phyloP scores from a whole-genome alignment of 2,329 filamentous ascomycete species.

The Pezicula neosporulosa region DNA sequence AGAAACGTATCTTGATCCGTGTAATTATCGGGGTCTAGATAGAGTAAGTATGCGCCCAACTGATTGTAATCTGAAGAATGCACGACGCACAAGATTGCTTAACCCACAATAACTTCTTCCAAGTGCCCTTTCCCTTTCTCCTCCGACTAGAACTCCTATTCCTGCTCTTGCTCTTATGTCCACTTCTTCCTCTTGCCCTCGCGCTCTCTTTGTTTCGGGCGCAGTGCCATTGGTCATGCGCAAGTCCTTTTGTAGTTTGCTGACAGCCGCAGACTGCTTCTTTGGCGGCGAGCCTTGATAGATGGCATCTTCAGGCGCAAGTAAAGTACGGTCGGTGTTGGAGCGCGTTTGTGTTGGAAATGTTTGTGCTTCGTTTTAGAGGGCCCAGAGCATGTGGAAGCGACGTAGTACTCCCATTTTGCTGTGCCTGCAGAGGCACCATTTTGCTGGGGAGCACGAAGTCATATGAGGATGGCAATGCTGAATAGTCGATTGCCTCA shows the following conservation, averaged over 20 bases:
- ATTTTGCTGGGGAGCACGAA: constrained; percentile 15
- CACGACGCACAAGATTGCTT: constrained; percentile 77
- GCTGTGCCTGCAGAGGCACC: constrained; percentile 26
- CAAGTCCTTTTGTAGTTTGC: constrained; percentile 38
- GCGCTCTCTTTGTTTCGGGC: constrained; percentile 7
- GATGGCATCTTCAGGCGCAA: constrained; percentile 84
- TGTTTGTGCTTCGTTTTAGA: constrained; percentile 22
- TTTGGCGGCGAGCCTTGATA: constrained; percentile 59
- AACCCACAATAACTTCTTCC: constrained; percentile 98
- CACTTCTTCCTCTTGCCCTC: constrained; percentile 16
- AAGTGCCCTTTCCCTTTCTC: constrained; percentile 60
- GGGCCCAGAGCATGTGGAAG: constrained; percentile 16
- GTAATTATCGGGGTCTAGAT: constrained; percentile 96
- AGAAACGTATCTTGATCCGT: constrained; percentile 96
- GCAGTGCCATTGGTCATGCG: constrained; percentile 21
- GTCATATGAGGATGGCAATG: constrained; percentile 8
- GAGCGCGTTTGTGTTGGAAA: constrained; percentile 11
- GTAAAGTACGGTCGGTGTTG: constrained; percentile 55
- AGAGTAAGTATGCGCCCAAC: constrained; percentile 15
- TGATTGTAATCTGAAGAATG: constrained; percentile 1
- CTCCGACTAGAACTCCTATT: constrained; percentile 51
- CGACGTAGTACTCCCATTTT: constrained; percentile 7
- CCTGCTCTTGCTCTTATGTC: constrained; percentile 34
- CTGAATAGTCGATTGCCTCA: neutral
- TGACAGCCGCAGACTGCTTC: constrained; percentile 34